Conservation (phyloP, 129 eudicot species). For the Ambrosia trifida region DNA sequence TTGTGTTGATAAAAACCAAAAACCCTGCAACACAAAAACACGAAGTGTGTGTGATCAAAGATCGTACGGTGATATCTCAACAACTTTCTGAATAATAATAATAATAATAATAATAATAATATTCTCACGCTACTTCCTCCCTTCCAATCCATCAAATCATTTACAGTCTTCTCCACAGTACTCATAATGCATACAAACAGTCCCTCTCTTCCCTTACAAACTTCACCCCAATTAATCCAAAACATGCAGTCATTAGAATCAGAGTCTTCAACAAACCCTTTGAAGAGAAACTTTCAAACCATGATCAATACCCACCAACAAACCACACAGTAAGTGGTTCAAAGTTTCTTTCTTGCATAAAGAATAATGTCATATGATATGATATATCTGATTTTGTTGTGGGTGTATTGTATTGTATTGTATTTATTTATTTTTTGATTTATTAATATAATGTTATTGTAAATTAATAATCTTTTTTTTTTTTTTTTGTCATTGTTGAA, state of each 20-base stretch:
- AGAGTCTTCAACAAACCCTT: not conserved
- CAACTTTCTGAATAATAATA: not conserved
- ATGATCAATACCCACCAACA: conserved; percentile 1
- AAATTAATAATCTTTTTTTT: not conserved
- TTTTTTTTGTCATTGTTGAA: not conserved
- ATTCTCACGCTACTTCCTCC: not conserved
- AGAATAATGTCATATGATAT: not conserved
- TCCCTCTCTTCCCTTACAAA: not conserved
- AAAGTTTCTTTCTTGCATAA: not conserved
- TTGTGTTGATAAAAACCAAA: too few relatives aligned
- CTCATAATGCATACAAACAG: not conserved
- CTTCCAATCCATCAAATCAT: not conserved
- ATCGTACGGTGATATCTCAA: not conserved
- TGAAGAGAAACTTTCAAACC: conserved; percentile 19
- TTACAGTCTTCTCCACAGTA: not conserved
- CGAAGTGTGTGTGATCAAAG: not conserved
- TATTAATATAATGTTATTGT: not conserved
- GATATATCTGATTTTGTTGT: not conserved
- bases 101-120: too few relatives aligned
- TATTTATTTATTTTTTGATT: not conserved
- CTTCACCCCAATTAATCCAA: not conserved
- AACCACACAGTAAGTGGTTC: conserved; percentile 8
- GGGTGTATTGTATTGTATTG: too few relatives aligned
- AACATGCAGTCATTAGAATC: not conserved
- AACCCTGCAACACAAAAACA: too few relatives aligned